A percentile compares a stretch with the other conserved stretches of the same genome.
phyloP scores from a whole-genome alignment of 2,329 filamentous ascomycete species.

The Thelonectria blattea region DNA sequence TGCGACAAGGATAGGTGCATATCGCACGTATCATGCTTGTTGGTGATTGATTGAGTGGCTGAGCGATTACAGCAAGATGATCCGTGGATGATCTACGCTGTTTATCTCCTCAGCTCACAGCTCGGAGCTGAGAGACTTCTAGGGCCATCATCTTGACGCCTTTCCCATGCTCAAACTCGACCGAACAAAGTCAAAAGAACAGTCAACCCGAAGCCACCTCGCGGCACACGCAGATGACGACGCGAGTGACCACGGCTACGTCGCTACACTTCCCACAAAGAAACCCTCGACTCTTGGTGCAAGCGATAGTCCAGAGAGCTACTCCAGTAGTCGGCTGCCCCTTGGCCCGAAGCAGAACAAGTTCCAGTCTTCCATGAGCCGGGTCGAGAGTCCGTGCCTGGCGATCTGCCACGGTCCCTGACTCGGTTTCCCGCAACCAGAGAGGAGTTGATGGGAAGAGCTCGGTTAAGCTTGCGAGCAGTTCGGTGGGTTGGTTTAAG shows the following conservation, averaged over 20 bases:
- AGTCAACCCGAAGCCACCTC: background rate
- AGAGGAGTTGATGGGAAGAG: background rate
- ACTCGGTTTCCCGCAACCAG: slow-evolving; percentile 26
- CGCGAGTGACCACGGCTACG: slow-evolving; percentile 1
- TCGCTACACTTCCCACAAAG: background rate
- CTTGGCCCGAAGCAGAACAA: slow-evolving; percentile 31
- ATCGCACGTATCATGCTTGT: background rate
- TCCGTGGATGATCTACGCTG: background rate
- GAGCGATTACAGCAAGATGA: background rate
- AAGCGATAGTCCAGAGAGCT: slow-evolving; percentile 5
- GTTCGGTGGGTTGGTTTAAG: background rate
- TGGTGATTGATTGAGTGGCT: background rate
- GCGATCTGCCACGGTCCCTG: slow-evolving; percentile 34
- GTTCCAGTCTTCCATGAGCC: slow-evolving; percentile 17
- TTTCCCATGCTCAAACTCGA: too few species aligned
- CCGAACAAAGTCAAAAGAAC: too few species aligned
- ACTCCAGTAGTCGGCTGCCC: background rate
- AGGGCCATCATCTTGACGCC: too few species aligned
- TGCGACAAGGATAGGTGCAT: background rate
- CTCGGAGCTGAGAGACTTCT: background rate
- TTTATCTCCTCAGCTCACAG: background rate
- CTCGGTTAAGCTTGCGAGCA: slow-evolving; percentile 1
- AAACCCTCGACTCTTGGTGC: background rate
- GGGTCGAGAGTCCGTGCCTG: slow-evolving; percentile 35
- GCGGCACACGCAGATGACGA: background rate